A percentile compares a stretch with the other conserved stretches of the same genome.
Conservation (phyloP, 2,329 filamentous ascomycete species). For the Leptographium lundbergii region DNA sequence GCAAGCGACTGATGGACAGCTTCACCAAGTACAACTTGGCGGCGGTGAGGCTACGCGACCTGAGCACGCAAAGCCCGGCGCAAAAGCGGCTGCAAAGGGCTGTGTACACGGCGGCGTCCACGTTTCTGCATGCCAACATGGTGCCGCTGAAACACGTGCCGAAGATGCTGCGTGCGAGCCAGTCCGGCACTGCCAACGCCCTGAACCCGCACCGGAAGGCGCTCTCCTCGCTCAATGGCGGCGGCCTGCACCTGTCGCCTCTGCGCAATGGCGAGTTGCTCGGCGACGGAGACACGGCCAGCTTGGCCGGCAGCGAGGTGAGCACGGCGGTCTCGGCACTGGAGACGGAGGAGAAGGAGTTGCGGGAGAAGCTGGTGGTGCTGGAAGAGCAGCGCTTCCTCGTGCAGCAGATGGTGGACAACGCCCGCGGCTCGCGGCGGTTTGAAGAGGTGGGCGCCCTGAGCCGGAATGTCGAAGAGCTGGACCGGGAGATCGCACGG, state of each 20-base stretch:
- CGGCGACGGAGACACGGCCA: constrained; percentile 32
- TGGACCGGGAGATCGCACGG: constrained; percentile 63
- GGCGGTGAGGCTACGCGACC: constrained; percentile 66
- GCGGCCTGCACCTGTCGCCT: constrained; percentile 19
- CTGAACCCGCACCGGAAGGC: constrained; percentile 16
- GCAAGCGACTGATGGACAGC: constrained; percentile 79
- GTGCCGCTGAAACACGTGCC: constrained; percentile 69
- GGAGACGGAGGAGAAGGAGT: constrained; percentile 71
- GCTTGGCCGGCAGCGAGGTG: constrained; percentile 32
- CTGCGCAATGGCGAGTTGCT: constrained; percentile 34
- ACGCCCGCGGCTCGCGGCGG: constrained; percentile 60
- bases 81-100: constrained; percentile 68
- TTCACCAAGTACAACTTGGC: constrained; percentile 80
- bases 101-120: constrained; percentile 69
- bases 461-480: constrained; percentile 67
- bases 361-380: constrained; percentile 68
- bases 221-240: constrained; percentile 15
- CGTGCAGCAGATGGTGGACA: constrained; percentile 72
- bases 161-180: constrained; percentile 42
- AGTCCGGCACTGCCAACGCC: constrained; percentile 8
- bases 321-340: constrained; percentile 45
- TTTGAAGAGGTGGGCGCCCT: constrained; percentile 81
- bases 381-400: constrained; percentile 87
- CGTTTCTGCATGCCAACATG: constrained; percentile 83
- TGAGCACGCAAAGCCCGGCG: constrained; percentile 58